phyloP scores from a whole-genome alignment of 179 eudicot species.

The Camellia oleifera region DNA sequence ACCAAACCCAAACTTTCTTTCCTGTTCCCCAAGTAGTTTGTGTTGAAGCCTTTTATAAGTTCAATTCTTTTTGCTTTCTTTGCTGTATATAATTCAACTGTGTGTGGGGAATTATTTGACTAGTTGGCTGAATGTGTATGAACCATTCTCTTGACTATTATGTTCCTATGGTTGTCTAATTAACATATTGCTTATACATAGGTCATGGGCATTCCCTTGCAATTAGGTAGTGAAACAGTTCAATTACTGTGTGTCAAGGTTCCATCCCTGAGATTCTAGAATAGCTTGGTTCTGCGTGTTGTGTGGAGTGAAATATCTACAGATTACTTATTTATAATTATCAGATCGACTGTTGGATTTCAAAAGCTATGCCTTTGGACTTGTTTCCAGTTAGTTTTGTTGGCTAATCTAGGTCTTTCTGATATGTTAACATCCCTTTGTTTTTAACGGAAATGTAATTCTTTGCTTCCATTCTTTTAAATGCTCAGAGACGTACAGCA shows the following conservation, averaged over 20 bases:
- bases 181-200: not conserved
- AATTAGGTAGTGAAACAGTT: not conserved
- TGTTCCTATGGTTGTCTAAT: not conserved
- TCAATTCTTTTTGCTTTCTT: no score
- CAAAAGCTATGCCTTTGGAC: not conserved
- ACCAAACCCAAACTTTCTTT: no score
- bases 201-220: not conserved
- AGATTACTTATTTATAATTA: no score
- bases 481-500: slow-evolving; percentile 70
- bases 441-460: not conserved
- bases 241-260: not conserved
- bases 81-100: not conserved
- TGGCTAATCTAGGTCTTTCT: not conserved
- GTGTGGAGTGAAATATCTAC: no score
- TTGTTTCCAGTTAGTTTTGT: not conserved
- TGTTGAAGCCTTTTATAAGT: no score
- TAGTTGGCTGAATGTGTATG: not conserved
- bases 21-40: no score
- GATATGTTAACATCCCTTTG: not conserved
- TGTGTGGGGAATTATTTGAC: not conserved
- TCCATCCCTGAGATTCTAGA: not conserved
- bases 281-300: not conserved
- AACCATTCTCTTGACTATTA: slow-evolving; percentile 2
- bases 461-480: slow-evolving; percentile 10
- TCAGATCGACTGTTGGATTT: not conserved